A percentile compares a stretch with the other conserved stretches of the same genome.
Evolutionary conservation across 1,284 basidiomycete genomes (phyloP).

Genomic region (Exsudoporus floridanus): DNA sequence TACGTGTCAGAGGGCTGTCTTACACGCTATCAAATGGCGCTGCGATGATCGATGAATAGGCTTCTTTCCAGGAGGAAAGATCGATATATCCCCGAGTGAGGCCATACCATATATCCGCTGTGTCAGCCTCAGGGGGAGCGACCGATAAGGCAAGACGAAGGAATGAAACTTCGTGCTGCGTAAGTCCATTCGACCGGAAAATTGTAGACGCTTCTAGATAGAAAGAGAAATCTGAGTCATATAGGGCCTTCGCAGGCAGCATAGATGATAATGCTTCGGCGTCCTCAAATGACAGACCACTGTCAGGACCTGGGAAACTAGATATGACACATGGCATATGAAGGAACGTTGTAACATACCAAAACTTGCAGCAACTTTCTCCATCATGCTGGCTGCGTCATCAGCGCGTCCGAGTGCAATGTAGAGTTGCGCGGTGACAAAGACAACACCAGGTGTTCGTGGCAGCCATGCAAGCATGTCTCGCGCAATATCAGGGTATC

Average conservation of each 20-base stretch:
- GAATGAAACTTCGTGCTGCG: conserved; percentile 70
- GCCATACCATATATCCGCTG: conserved; percentile 70
- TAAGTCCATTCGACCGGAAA: conserved; percentile 60
- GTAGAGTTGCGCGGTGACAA: conserved; percentile 69
- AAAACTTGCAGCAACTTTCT: conserved; percentile 75
- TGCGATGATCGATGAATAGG: conserved; percentile 75
- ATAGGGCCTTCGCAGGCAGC: conserved; percentile 56
- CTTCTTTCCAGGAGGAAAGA: conserved; percentile 77
- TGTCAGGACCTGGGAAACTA: conserved; percentile 48
- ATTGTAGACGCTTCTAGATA: conserved; percentile 75
- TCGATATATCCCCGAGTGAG: conserved; percentile 78
- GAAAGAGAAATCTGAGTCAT: conserved; percentile 67
- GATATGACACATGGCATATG: conserved; percentile 10
- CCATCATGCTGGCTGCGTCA: conserved; percentile 69
- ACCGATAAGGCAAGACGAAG: conserved; percentile 76
- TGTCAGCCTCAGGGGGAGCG: conserved; percentile 53
- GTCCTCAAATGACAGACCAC: conserved; percentile 58
- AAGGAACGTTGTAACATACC: conserved; percentile 46
- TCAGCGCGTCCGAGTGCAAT: conserved; percentile 71
- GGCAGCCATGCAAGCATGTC: conserved; percentile 76
- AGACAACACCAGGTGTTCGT: conserved; percentile 70
- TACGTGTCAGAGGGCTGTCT: conserved; percentile 36
- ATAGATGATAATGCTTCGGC: conserved; percentile 59
- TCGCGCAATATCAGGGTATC: conserved; percentile 60
- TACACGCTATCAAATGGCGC: conserved; percentile 76